These are phyloP conservation scores for Amesomyces nigricolor DNA, from an alignment of 2,329 filamentous ascomycete species.

Conservation along the genomic window DNA sequence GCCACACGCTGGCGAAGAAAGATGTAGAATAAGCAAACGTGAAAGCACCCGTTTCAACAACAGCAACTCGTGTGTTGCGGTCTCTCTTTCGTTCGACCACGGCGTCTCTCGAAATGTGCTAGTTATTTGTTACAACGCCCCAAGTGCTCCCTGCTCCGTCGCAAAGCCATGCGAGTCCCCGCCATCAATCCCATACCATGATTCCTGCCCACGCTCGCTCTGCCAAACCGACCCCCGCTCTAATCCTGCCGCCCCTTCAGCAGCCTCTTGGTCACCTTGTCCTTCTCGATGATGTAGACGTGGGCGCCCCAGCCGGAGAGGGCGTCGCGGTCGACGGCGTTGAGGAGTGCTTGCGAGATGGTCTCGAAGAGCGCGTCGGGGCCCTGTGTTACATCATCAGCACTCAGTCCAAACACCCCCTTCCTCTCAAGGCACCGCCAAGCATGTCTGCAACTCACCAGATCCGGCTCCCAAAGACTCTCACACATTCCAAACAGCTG, in stretches of 20 bases:
- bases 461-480: slow-evolving; percentile 92
- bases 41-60: not conserved
- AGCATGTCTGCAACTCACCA: slow-evolving; percentile 55
- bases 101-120: slow-evolving; percentile 8
- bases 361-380: slow-evolving; percentile 98
- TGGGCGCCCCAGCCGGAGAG: slow-evolving; percentile 97
- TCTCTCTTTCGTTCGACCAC: slow-evolving; percentile 7
- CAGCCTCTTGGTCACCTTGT: slow-evolving; percentile 98
- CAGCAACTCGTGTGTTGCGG: not conserved
- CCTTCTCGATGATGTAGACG: slow-evolving; percentile 99
- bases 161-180: not conserved
- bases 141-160: slow-evolving; percentile 1
- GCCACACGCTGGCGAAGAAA: not conserved
- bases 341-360: slow-evolving; percentile 90
- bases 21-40: not conserved
- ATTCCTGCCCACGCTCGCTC: not conserved
- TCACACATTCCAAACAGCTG: slow-evolving; percentile 99
- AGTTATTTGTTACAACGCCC: slow-evolving; percentile 11
- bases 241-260: slow-evolving; percentile 96
- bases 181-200: not conserved
- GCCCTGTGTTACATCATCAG: slow-evolving; percentile 44
- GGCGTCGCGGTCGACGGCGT: slow-evolving; percentile 93
- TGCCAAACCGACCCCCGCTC: slow-evolving; percentile 16
- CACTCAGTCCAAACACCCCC: not conserved
- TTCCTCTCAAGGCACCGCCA: not conserved